Conservation (phyloP, 1,284 basidiomycete genomes). For the Sphaerobolus stellatus region DNA sequence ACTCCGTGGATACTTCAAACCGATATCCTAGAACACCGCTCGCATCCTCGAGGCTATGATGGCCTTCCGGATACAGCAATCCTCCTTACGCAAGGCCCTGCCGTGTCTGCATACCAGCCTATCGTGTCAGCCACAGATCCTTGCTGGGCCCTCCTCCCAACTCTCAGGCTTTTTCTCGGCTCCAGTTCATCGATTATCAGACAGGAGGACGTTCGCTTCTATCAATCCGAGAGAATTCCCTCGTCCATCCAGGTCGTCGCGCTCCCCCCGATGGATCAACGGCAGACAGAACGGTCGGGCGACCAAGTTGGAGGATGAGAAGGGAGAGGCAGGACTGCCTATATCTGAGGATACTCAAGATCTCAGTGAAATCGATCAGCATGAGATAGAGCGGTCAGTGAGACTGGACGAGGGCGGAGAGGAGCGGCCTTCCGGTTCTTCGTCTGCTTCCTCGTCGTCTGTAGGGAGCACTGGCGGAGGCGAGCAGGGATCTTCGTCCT, state of each 20-base stretch:
- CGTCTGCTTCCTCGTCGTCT: slow-evolving; percentile 29
- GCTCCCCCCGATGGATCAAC: slow-evolving; percentile 31
- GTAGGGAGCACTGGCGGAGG: slow-evolving; percentile 25
- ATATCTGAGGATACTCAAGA: not conserved
- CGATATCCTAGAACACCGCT: too few species aligned
- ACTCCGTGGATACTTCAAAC: too few species aligned
- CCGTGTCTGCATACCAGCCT: too few species aligned
- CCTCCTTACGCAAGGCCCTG: too few species aligned
- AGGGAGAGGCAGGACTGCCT: slow-evolving; percentile 1
- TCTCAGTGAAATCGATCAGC: slow-evolving; percentile 3
- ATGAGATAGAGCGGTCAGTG: slow-evolving; percentile 8
- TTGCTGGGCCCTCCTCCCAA: too few species aligned
- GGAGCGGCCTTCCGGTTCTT: slow-evolving; percentile 20
- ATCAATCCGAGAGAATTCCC: slow-evolving; percentile 7
- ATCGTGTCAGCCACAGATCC: too few species aligned
- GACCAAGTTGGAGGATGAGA: not conserved
- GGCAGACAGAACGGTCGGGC: slow-evolving; percentile 6
- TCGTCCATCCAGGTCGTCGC: slow-evolving; percentile 21
- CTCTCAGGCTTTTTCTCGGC: too few species aligned
- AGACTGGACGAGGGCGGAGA: slow-evolving; percentile 20
- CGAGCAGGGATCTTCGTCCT: slow-evolving; percentile 33
- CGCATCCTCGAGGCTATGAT: too few species aligned
- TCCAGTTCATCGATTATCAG: not conserved
- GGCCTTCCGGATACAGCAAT: too few species aligned
- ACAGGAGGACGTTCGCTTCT: slow-evolving; percentile 6